phyloP scores from a whole-genome alignment of 148 eudicot genomes.

The Rhododendron griersonianum region DNA sequence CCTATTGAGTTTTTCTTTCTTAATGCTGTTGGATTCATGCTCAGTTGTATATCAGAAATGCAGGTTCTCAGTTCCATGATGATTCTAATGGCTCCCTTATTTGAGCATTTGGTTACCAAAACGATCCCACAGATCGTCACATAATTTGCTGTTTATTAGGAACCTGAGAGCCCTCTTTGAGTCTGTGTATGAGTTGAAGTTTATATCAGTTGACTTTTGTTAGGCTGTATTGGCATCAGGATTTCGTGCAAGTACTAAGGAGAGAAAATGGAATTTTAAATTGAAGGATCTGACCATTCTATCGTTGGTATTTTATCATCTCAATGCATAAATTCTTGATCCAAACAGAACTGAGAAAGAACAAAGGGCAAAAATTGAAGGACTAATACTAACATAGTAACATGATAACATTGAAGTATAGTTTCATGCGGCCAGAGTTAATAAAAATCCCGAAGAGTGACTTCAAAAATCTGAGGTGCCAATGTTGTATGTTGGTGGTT shows the following conservation, averaged over 20 bases:
- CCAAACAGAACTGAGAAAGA: neutral
- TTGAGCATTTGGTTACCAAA: neutral
- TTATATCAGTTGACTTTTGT: neutral
- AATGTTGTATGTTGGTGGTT: neutral
- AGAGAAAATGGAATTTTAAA: neutral
- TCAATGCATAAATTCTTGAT: neutral
- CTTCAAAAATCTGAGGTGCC: neutral
- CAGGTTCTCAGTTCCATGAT: neutral
- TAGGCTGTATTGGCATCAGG: neutral
- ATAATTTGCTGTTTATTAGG: neutral
- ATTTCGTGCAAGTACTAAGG: neutral
- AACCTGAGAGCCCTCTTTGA: neutral
- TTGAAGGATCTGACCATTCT: neutral
- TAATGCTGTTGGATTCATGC: neutral
- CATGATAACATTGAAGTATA: neutral
- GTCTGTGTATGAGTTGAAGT: neutral
- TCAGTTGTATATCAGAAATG: neutral
- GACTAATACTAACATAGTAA: neutral
- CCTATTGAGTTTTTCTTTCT: neutral
- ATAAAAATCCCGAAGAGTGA: neutral
- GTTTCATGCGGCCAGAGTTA: neutral
- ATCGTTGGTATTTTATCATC: neutral
- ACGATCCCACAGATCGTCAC: neutral
- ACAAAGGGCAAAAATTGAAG: no score
- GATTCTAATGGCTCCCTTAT: neutral